Base-by-base conservation (phyloP, 2,329 filamentous ascomycete species). In the Lecanoromycetidae sp. region DNA sequence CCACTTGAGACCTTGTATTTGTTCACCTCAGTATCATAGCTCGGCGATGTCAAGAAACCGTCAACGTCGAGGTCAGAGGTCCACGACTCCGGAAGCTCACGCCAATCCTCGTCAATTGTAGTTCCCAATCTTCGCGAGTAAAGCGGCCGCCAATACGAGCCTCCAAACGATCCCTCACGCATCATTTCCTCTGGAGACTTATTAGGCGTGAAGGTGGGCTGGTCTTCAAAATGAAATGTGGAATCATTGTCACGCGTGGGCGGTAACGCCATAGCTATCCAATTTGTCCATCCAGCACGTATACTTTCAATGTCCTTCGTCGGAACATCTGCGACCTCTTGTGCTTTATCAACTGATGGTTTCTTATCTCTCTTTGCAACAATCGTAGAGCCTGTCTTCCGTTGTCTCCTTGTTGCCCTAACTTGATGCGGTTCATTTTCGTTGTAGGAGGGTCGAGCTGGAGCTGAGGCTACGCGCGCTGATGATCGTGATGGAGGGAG, bases 1-100 rank as follows among this genome's bases (percentile, higher is more conserved):
- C 73, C 73, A 53, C 71, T 74, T 3, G 66, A 54, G 3, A 74
- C 71, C 47, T 68, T 68, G 58, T 65, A 75, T 53, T 75, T 76
- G 58, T 76, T 76, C 22, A 72, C 59, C 2, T 66, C 66, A 0
- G 71, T 54, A 38, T 72, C 60, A 57, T 75, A 75, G 0, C 51
- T 54, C 1, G 58, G 51, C 4, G 56, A 66, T 1, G 63, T 67
- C 8, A 75, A 59, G 50, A 65, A 71, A 4, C 44, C 56, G 44
- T 57, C 53, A 0, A 66, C 57, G 41, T 66, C 59, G 3, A 75
- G 56, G 0, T 64, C 65, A 2, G 56, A 43, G 1, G 63, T 64
- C 72, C 72, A 76, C 2, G 57, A 56, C 0, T 47, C 20, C 0
- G 71, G 72, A 1, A 75, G 56, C 43, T 73, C 68, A 5, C 59